Base-by-base conservation (phyloP, 352 stramenopile genomes). In the Pythium periplocum region DNA sequence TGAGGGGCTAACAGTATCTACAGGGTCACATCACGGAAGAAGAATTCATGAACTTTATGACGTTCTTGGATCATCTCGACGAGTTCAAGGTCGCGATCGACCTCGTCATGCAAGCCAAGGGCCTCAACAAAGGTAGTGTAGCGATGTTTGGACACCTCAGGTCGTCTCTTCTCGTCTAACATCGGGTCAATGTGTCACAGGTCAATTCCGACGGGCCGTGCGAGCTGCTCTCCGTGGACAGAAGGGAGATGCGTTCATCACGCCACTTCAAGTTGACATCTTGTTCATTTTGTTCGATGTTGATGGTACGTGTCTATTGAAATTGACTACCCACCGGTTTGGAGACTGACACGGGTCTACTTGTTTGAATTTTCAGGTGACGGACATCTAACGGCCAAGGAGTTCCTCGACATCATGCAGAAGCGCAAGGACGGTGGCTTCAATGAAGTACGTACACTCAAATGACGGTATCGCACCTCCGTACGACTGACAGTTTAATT, bases 351-450 rank as follows among this genome's bases (percentile, higher is more conserved):
- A 26, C 17, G 17, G 17, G 17, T 26, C 17, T 43, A 9, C 44
- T 40, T 49, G 49, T 36, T n/a, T 45, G 11, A 36, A 2, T 42
- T n/a, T 49, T 1, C 45, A 93, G 83, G 71, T 4, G 84, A 95
- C 47, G 82, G 82, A 11, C 64, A 86, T 48, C 64, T 95, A 46
- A 91, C 82, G 0, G 75, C 79, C 5, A 87, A 75, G 26, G 84
- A 95, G 48, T 93, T 95, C 55, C 83, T 95, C 45, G 66, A 90
- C 4, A 82, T 95, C 11, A 95, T 95, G 84, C 70, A 90, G 46
- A 90, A 86, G 54, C 80, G 84, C 61, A 88, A 90, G 55, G 81
- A 91, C 49, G 83, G 75, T 34, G 84, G 80, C 17, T 87, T 90
- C 51, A 92, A 83, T 30, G 69, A 90, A 71, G 84, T 95, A 70